Conservation (phyloP, 2,329 filamentous ascomycete genomes). For the Trichoderma gracile region DNA sequence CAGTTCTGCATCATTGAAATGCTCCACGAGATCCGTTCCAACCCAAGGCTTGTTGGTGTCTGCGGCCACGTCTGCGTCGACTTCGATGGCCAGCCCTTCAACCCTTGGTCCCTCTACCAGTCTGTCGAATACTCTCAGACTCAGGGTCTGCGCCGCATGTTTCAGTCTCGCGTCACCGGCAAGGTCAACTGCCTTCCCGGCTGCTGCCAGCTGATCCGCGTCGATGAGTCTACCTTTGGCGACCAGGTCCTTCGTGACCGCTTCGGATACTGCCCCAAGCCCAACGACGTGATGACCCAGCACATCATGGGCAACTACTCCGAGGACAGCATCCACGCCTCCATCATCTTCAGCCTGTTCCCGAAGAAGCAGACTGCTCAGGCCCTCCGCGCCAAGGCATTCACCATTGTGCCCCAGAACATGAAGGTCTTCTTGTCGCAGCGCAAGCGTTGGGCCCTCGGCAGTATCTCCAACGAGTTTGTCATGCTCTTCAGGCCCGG, state of each 20-base stretch:
- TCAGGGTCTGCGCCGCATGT: slow-evolving; percentile 49
- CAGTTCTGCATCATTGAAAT: slow-evolving; percentile 48
- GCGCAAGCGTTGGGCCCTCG: slow-evolving; percentile 51
- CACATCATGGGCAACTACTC: slow-evolving; percentile 52
- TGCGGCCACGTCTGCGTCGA: slow-evolving; percentile 53
- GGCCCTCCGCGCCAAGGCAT: slow-evolving; percentile 49
- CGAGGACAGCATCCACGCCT: slow-evolving; percentile 52
- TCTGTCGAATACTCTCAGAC: slow-evolving; percentile 52
- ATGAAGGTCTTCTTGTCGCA: slow-evolving; percentile 52
- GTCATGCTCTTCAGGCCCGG: slow-evolving; percentile 49
- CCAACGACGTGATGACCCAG: slow-evolving; percentile 50
- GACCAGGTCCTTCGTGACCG: slow-evolving; percentile 48
- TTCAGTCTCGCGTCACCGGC: slow-evolving; percentile 51
- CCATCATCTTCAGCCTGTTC: slow-evolving; percentile 49
- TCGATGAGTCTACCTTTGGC: slow-evolving; percentile 52
- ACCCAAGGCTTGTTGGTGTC: slow-evolving; percentile 48
- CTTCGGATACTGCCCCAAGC: slow-evolving; percentile 51
- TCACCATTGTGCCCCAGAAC: slow-evolving; percentile 48
- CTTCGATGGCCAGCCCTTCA: slow-evolving; percentile 45
- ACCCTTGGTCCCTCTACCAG: slow-evolving; percentile 49
- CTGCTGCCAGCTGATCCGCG: slow-evolving; percentile 52
- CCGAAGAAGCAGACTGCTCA: slow-evolving; percentile 48
- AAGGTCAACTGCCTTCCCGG: slow-evolving; percentile 53
- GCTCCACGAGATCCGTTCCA: slow-evolving; percentile 45
- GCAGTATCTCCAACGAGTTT: slow-evolving; percentile 51